A percentile compares a stretch with the other conserved stretches of the same genome.
These are phyloP conservation scores for Morella rubra DNA, from an alignment of 306 rosid genomes.

Conservation along the genomic window DNA sequence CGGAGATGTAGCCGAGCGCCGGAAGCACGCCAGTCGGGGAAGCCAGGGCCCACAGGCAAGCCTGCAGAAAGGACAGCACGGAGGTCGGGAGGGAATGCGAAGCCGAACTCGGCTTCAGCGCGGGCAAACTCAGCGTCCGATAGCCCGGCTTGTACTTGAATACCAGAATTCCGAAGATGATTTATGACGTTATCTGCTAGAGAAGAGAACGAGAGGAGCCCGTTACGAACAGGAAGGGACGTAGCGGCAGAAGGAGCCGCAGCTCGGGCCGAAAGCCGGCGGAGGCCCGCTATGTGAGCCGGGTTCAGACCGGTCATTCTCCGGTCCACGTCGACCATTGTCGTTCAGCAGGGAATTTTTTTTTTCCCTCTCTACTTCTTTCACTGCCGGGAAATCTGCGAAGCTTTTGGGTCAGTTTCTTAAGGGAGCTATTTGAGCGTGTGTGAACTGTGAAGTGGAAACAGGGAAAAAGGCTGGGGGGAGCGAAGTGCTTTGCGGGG, in stretches of 20 bases:
- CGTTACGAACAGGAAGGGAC: slow-evolving; percentile 56
- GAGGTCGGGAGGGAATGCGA: slow-evolving; percentile 90
- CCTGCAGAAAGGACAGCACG: slow-evolving; percentile 88
- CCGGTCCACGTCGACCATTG: slow-evolving; percentile 99
- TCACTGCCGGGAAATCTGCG: not conserved
- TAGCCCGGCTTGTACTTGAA: slow-evolving; percentile 67
- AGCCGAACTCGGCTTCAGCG: slow-evolving; percentile 90
- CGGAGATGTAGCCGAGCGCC: slow-evolving; percentile 84
- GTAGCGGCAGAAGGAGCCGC: slow-evolving; percentile 41
- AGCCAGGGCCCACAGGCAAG: slow-evolving; percentile 81
- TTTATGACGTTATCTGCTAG: slow-evolving; percentile 59
- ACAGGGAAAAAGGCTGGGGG: not conserved
- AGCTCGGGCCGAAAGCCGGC: slow-evolving; percentile 95
- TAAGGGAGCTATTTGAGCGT: not conserved
- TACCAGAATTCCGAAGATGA: slow-evolving; percentile 70
- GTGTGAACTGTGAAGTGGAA: slow-evolving; percentile 12
- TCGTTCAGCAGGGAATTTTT: not conserved
- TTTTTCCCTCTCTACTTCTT: not conserved
- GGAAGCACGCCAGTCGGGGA: slow-evolving; percentile 85
- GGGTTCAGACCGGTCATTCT: slow-evolving; percentile 94
- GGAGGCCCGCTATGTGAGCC: slow-evolving; percentile 88
- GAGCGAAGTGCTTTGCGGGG: too few species aligned
- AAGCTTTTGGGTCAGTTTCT: not conserved
- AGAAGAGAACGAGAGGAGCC: slow-evolving; percentile 77
- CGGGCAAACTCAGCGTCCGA: slow-evolving; percentile 86